A percentile compares a stretch with the other conserved stretches of the same genome.
These are phyloP conservation scores for Huntiella bhutanensis DNA, from an alignment of 2,329 filamentous ascomycete genomes.

Conservation along the genomic window DNA sequence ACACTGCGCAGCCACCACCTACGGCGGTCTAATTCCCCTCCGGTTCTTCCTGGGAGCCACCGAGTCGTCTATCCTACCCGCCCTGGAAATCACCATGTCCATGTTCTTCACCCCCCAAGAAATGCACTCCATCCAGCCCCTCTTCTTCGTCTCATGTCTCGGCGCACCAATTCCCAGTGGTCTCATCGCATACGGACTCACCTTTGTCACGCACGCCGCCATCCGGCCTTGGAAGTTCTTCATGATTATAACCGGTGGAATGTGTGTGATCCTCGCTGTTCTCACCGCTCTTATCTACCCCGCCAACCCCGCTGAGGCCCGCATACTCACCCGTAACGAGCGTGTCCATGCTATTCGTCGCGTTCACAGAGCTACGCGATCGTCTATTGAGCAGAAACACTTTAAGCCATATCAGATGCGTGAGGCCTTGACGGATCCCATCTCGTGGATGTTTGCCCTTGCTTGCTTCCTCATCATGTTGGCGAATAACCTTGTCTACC, in stretches of 20 bases:
- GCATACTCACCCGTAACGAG: conserved; percentile 15
- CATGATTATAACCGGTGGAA: conserved; percentile 38
- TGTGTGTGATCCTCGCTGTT: conserved; percentile 33
- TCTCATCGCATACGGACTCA: conserved; percentile 14
- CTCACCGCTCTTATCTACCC: conserved; percentile 38
- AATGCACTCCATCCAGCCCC: conserved; percentile 15
- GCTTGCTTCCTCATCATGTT: conserved; percentile 19
- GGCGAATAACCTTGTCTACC: conserved; percentile 23
- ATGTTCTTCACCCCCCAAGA: conserved; percentile 16
- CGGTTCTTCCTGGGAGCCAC: conserved; percentile 14
- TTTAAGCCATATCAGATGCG: conserved; percentile 18
- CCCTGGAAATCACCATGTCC: conserved; percentile 8
- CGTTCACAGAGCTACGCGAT: conserved; percentile 12
- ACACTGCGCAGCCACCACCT: conserved; percentile 13
- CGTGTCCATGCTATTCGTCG: conserved; percentile 17
- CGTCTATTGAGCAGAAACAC: conserved; percentile 20
- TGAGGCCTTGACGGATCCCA: conserved; percentile 17
- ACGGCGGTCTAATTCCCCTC: conserved; percentile 11
- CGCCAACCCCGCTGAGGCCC: conserved; percentile 23
- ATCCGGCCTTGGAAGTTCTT: conserved; percentile 32
- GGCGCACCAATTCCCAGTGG: conserved; percentile 15
- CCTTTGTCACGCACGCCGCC: conserved; percentile 16
- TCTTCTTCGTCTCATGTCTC: conserved; percentile 16
- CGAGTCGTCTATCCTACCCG: conserved; percentile 12
- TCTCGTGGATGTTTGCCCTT: conserved; percentile 18